Percentiles rank a stretch among this genome's conserved stretches.
phyloP scores from a whole-genome alignment of 345 rosid genomes.

The Brassica incana region DNA sequence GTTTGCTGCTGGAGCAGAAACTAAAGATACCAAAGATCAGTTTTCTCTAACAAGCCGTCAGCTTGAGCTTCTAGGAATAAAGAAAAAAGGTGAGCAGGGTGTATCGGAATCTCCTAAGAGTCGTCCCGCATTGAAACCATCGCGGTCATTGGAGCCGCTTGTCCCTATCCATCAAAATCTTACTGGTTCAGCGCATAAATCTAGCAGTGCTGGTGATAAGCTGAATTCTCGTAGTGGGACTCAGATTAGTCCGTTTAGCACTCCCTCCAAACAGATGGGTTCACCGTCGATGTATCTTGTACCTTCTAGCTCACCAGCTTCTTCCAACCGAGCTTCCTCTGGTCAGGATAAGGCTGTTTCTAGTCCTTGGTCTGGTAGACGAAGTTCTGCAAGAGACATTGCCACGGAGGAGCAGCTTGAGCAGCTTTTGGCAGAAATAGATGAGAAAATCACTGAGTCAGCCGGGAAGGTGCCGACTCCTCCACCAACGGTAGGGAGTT shows the following conservation, averaged over 20 bases:
- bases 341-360: conserved; percentile 57
- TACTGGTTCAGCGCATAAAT: conserved; percentile 52
- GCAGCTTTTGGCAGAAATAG: conserved; percentile 76
- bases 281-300: conserved; percentile 75
- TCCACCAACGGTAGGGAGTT: conserved; percentile 64
- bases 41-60: conserved; percentile 61
- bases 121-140: conserved; percentile 63
- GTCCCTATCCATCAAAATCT: conserved; percentile 78
- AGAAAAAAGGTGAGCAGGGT: conserved; percentile 55
- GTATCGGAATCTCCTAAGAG: conserved; percentile 53
- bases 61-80: conserved; percentile 71
- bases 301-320: conserved; percentile 56
- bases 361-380: conserved; percentile 81
- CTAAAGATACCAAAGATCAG: conserved; percentile 51
- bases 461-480: conserved; percentile 78
- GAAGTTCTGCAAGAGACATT: conserved; percentile 62
- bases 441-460: conserved; percentile 71
- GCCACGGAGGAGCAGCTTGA: conserved; percentile 88
- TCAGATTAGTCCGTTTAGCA: conserved; percentile 49
- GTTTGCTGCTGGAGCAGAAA: conserved; percentile 32
- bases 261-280: conserved; percentile 61
- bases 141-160: conserved; percentile 61
- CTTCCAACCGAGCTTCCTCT: conserved; percentile 65
- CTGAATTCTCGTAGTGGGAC: conserved; percentile 49
- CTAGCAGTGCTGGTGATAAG: conserved; percentile 55